Evolutionary conservation across 192 early-diverging fungal genomes (phyloP), one percentile per base, ranked within the genome.

Genomic region (Linnemannia hyalina): DNA sequence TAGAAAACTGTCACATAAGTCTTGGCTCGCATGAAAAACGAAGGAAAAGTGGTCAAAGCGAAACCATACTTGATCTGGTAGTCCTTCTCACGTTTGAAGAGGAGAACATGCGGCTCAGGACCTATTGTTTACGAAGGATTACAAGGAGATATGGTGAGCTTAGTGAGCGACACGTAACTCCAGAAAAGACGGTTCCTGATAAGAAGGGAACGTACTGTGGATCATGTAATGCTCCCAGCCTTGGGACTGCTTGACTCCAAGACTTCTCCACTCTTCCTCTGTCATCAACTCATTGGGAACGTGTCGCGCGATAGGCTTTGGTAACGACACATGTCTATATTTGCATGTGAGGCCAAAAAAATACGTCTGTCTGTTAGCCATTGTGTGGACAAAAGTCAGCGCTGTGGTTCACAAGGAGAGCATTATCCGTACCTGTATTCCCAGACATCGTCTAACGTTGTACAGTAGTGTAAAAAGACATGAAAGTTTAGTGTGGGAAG

Each of bases 221-320:
- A 92, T 82, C 89, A 91, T 90, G 78, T 91, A 92, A 77, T 91
- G 90, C 29, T 84, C 88, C 90, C 91, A 92, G 16, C 91, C 90
- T 44, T 78, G 75, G 15, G 90, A 91, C 60, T 91, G 89, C 44
- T 85, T 88, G 40, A 91, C 73, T 3, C 91, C 91, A 29, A 89
- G 55, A 42, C 70, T 74, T 70, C 88, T 47, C 87, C 91, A 91
- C 83, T 90, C 89, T 36, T 80, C 86, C 63, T 91, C 91, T 8
- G 83, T 77, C 68, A 91, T 68, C 1, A 91, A 73, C 54, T 77
- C 65, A 16, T 73, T 80, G 1, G 91, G 91, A 6, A 90, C 65
- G 72, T 88, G 85, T 52, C 82, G 76, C 2, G 80, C 76, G 35
- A 91, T 74, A 44, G 72, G n/a, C 46, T 82, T 87, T 40, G 91